Conservation (phyloP, 306 rosid species). For the Ceratonia siliqua region DNA sequence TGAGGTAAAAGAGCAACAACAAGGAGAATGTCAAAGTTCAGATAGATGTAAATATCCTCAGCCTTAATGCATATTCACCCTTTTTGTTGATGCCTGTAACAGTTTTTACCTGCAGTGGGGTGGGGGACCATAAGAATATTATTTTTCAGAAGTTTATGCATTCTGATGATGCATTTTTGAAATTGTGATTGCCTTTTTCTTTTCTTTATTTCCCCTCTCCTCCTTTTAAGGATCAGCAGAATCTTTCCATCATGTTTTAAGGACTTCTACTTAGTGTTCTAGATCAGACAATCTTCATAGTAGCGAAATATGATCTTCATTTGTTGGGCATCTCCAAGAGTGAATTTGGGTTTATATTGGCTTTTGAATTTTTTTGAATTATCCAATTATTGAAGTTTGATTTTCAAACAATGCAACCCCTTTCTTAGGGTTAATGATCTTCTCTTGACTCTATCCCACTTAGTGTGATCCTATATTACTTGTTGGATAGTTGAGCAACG, state of each 20-base stretch:
- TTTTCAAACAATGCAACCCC: background rate
- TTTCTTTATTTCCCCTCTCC: background rate
- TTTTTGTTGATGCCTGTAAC: slow-evolving; percentile 1
- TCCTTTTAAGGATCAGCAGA: background rate
- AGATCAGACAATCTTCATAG: slow-evolving; percentile 10
- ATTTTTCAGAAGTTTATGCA: too few relatives aligned
- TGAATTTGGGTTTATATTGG: background rate
- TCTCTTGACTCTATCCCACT: background rate
- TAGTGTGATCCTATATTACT: background rate
- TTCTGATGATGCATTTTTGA: too few relatives aligned
- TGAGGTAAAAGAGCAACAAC: slow-evolving; percentile 50
- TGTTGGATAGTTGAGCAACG: background rate
- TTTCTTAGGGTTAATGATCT: slow-evolving; percentile 14
- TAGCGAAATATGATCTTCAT: background rate
- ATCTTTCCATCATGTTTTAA: background rate
- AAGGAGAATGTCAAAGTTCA: slow-evolving; percentile 53
- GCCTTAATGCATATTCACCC: slow-evolving; percentile 23
- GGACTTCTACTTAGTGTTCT: background rate
- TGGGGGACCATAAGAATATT: too few relatives aligned
- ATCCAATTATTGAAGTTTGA: background rate
- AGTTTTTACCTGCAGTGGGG: too few relatives aligned
- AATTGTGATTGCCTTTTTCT: background rate
- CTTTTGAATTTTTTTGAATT: too few relatives aligned
- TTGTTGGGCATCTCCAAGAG: background rate
- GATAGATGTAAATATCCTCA: slow-evolving; percentile 56